phyloP scores from a whole-genome alignment of 257 asterid genomes.

The Solanum ossicruentum region DNA sequence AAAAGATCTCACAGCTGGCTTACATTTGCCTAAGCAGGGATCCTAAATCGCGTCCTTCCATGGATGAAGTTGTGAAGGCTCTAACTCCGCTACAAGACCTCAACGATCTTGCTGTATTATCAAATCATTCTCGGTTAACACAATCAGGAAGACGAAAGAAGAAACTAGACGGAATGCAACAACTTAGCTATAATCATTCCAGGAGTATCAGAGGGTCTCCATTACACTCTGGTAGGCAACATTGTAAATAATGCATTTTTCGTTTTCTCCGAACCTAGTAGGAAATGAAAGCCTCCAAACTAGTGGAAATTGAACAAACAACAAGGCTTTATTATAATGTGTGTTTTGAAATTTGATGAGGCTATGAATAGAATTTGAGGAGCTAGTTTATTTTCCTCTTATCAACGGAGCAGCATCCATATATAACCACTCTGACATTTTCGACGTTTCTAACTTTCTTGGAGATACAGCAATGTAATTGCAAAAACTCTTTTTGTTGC shows the following conservation, averaged over 20 bases:
- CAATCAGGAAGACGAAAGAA: constrained; percentile 50
- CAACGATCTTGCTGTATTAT: constrained; percentile 61
- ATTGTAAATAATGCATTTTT: constrained; percentile 20
- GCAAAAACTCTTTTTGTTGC: neutral
- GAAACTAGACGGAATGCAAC: constrained; percentile 41
- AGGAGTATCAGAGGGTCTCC: constrained; percentile 42
- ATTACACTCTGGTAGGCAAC: constrained; percentile 32
- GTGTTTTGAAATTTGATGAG: neutral
- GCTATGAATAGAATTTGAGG: neutral
- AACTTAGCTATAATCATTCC: constrained; percentile 24
- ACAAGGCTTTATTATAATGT: neutral
- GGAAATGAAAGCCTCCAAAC: neutral
- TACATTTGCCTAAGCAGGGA: constrained; percentile 63
- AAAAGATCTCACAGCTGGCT: constrained; percentile 61
- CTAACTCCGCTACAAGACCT: constrained; percentile 63
- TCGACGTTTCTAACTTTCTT: neutral
- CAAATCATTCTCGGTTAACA: constrained; percentile 48
- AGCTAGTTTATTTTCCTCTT: neutral
- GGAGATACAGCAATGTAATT: neutral
- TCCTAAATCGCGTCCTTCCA: constrained; percentile 68
- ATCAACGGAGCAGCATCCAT: neutral
- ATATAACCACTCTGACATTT: neutral
- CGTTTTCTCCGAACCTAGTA: neutral
- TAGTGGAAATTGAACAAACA: neutral
- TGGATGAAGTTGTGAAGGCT: constrained; percentile 78